phyloP scores from a whole-genome alignment of 768 basidiomycete species.

The Leccinum disarticulatum region DNA sequence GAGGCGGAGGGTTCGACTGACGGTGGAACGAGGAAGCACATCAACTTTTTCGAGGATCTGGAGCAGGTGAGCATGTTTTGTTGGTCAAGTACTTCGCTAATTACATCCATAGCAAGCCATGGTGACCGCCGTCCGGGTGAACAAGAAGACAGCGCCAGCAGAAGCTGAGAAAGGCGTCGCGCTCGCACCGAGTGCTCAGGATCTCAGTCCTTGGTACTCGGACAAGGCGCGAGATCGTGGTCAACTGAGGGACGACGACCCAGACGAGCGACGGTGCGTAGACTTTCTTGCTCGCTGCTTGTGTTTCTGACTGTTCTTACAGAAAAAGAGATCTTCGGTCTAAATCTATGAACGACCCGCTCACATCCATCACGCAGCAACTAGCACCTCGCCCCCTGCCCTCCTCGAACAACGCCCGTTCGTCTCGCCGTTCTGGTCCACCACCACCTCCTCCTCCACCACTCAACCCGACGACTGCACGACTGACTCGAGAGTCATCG shows the following conservation, averaged over 20 bases:
- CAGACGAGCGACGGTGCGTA: constrained; percentile 39
- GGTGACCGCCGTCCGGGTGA: no score
- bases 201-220: constrained; percentile 30
- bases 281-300: no score
- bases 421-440: constrained; percentile 7
- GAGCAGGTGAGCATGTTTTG: constrained; percentile 51
- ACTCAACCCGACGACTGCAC: constrained; percentile 49
- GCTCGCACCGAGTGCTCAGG: constrained; percentile 72
- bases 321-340: constrained; percentile 64
- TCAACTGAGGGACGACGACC: constrained; percentile 31
- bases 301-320: constrained; percentile 2
- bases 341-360: constrained; percentile 67
- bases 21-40: constrained; percentile 56
- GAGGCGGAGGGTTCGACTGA: neutral
- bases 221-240: constrained; percentile 27
- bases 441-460: constrained; percentile 28
- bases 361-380: constrained; percentile 70
- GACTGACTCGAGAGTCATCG: constrained; percentile 68
- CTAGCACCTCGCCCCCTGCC: constrained; percentile 43
- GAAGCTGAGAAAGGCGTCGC: constrained; percentile 70
- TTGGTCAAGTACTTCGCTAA: no score
- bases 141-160: no score
- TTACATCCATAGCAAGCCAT: no score
- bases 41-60: constrained; percentile 84
- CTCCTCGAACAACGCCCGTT: constrained; percentile 14